Percentiles rank a stretch among this genome's conserved stretches.
Evolutionary conservation across 371 early-diverging fungal genomes (phyloP).

Genomic region (Mucor plumbeus): DNA sequence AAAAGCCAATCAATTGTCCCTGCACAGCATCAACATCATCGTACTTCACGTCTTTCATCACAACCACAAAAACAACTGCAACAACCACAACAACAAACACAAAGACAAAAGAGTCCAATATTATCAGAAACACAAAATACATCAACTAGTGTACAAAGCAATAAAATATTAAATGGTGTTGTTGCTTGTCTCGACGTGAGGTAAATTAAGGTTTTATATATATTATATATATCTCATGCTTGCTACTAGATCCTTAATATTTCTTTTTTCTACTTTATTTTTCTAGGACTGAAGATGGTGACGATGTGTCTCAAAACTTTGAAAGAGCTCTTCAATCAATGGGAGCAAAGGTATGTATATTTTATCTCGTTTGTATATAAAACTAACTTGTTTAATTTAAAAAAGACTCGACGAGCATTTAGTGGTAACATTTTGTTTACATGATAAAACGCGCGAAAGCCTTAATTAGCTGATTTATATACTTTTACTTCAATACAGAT

Average conservation of each 20-base stretch:
- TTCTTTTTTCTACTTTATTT: background rate
- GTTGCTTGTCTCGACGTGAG: slow-evolving; percentile 51
- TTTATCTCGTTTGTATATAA: background rate
- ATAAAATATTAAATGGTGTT: slow-evolving; percentile 44
- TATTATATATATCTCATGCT: background rate
- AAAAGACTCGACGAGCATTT: slow-evolving; percentile 16
- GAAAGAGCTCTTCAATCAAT: slow-evolving; percentile 48
- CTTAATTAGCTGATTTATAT: background rate
- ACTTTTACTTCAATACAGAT: slow-evolving; percentile 26
- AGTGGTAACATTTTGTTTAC: slow-evolving; percentile 9
- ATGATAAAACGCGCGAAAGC: background rate
- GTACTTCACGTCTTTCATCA: background rate
- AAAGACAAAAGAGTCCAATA: slow-evolving; percentile 6
- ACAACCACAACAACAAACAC: background rate
- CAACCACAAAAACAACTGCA: slow-evolving; percentile 1
- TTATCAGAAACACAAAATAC: slow-evolving; percentile 11
- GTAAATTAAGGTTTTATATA: slow-evolving; percentile 19
- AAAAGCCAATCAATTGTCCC: slow-evolving; percentile 2
- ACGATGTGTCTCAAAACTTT: slow-evolving; percentile 53
- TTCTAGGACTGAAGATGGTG: slow-evolving; percentile 55
- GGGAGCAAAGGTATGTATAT: slow-evolving; percentile 41
- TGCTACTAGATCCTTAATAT: background rate
- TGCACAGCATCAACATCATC: slow-evolving; percentile 8
- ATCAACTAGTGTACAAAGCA: slow-evolving; percentile 13
- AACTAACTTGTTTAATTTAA: background rate